Evolutionary conservation across 73 alveolate genomes (phyloP), one percentile per base, ranked within the genome.

Genomic region (Paramecium tetraurelia): DNA sequence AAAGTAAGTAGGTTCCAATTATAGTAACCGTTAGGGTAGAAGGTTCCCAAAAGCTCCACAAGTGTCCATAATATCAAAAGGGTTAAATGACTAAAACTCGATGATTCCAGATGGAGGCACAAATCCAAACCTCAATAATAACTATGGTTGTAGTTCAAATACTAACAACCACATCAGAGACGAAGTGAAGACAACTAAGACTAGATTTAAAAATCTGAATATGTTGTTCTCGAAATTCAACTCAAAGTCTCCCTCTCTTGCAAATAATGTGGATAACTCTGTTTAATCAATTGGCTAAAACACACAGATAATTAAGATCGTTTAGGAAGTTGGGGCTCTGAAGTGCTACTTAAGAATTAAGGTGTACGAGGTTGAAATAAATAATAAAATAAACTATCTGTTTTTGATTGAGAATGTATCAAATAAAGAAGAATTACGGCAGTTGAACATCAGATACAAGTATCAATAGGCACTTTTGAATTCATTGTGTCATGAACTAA

Each of bases 401-500:
- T 71, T 71, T 71, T 31, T 71, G 4, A 33, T 71, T 71, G 86
- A 71, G 27, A 71, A 71, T 3, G 33, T 71, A 6, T 31, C 50
- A 0, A 71, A 71, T 29, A 71, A 71, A 3, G 86, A 71, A 33
- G 86, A 71, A 36, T 29, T 36, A 1, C 1, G 11, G 18, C 14
- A 27, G 9, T 71, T 71, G 35, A 71, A 71, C 35, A 36, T 12
- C 14, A 27, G 58, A 71, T 29, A 33, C 18, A 71, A 71, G 14
- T 71, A 10, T 71, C 3, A 71, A 71, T 33, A 71, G n/a, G 58
- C 18, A 31, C 43, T 71, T 18, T 35, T 71, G 6, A 71, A 71
- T 35, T 71, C 86, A 31, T 35, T 71, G 5, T 71, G 86, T 71
- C 86, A 71, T 71, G 86, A 71, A n/a, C 21, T 71, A 3, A 71